Base-by-base conservation (phyloP, 371 early-diverging fungal genomes). In the Parasitella parasitica region DNA sequence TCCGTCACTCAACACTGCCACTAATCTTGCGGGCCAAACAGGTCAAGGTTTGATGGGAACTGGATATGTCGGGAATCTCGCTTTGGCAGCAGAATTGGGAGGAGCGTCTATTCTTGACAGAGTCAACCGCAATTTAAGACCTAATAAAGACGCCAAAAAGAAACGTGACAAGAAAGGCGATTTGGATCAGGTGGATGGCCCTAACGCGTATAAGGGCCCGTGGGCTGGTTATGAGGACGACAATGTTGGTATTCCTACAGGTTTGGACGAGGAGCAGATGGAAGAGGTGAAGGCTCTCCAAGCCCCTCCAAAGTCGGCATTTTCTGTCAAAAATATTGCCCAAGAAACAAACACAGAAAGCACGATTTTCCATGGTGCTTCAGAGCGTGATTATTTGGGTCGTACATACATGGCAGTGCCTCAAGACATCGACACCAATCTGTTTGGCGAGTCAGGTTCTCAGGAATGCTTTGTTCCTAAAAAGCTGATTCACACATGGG, bases 181-280 rank as follows among this genome's bases (percentile, higher is more conserved):
- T 62, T 70, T 92, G 0, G 73, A 81, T 3, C 80, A 90, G 18
- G 63, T 94, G 8, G 92, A 92, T 20, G 95, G 92, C 12, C 91
- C 89, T 5, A 78, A 85, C 70, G 90, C 92, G 15, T 96, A 92
- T 67, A 82, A 82, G 54, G 98, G 98, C 0, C 98, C 97, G 6
- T 97, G 97, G 98, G 96, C 97, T 4, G 94, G 96, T 2, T 97
- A 89, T 67, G 91, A 91, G 51, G 91, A 86, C 49, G 97, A 96
- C 62, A 75, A 84, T 4, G 75, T 82, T 28, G 91, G 86, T 4
- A 72, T 77, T 48, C 30, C 77, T 7, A 71, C 73, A 16, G 93
- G 89, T 2, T 86, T 87, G 0, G 77, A 88, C 18, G 81, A 81
- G 39, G 87, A 87, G 49, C 76, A 81, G 49, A 43, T 54, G 22